These are phyloP conservation scores for Pseudogymnoascus sp. DNA, from an alignment of 2,329 filamentous ascomycete species.

Conservation along the genomic window DNA sequence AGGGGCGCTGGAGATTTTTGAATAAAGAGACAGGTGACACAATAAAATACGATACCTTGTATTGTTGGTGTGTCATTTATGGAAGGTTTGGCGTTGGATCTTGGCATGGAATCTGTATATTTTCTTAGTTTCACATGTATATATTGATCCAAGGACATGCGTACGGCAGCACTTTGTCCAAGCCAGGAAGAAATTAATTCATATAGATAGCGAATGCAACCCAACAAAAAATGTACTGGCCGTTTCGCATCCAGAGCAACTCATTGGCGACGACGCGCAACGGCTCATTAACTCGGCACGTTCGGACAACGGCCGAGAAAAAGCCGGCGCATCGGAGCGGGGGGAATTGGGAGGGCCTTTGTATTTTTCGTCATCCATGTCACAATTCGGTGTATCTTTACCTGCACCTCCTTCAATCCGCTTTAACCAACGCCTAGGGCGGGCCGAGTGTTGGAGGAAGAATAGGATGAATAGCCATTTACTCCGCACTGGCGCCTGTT, in stretches of 20 bases:
- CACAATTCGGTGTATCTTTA: not conserved
- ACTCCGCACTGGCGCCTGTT: not conserved
- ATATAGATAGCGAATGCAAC: not conserved
- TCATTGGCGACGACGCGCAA: not conserved
- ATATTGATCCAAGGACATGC: not conserved
- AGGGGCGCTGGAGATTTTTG: constrained; percentile 47
- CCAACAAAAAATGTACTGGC: not conserved
- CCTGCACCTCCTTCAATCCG: not conserved
- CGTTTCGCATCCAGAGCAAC: not conserved
- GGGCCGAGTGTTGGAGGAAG: not conserved
- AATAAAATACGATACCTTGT: not conserved
- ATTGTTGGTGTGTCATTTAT: not conserved
- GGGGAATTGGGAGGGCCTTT: not conserved
- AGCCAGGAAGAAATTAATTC: not conserved
- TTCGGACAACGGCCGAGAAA: not conserved
- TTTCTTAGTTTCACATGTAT: not conserved
- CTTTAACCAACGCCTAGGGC: not conserved
- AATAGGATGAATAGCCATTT: not conserved
- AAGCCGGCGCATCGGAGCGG: not conserved
- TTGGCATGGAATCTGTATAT: not conserved
- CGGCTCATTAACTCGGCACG: not conserved
- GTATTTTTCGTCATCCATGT: not conserved
- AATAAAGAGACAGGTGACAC: not conserved
- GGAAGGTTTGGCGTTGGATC: not conserved
- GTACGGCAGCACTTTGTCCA: not conserved